These are phyloP conservation scores for Heteromeles arbutifolia DNA, from an alignment of 306 rosid species.

Conservation along the genomic window DNA sequence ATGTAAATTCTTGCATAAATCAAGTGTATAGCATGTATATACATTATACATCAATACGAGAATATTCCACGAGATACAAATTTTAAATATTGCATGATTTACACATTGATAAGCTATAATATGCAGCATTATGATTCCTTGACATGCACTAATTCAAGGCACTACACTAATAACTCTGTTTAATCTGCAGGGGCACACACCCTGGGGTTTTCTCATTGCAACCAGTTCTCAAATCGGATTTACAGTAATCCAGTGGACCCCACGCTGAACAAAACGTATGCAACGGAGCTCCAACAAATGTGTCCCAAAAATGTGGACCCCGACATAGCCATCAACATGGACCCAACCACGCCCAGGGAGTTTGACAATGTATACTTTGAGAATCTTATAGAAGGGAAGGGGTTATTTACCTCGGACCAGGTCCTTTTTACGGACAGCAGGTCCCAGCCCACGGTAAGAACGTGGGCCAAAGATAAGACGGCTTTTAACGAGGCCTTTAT, in stretches of 20 bases:
- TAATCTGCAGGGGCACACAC: slow-evolving; percentile 59
- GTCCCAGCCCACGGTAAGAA: slow-evolving; percentile 41
- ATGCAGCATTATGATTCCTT: neutral
- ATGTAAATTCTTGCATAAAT: too few species aligned
- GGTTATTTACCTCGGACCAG: slow-evolving; percentile 68
- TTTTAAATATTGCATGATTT: too few species aligned
- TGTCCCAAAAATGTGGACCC: slow-evolving; percentile 65
- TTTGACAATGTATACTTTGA: slow-evolving; percentile 55
- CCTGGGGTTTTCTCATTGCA: slow-evolving; percentile 74
- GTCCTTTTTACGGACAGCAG: slow-evolving; percentile 47
- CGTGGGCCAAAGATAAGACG: slow-evolving; percentile 35
- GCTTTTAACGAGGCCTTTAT: slow-evolving; percentile 45
- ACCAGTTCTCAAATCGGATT: slow-evolving; percentile 38
- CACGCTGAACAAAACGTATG: slow-evolving; percentile 33
- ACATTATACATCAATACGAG: too few species aligned
- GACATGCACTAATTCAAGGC: neutral
- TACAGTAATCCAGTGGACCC: slow-evolving; percentile 45
- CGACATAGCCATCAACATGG: slow-evolving; percentile 67
- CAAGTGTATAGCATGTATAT: too few species aligned
- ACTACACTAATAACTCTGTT: neutral
- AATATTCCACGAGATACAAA: too few species aligned
- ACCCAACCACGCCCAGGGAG: slow-evolving; percentile 50
- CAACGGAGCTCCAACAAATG: slow-evolving; percentile 30
- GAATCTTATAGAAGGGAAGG: slow-evolving; percentile 58
- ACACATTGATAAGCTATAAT: neutral